Evolutionary conservation across 2,329 filamentous ascomycete genomes (phyloP), one percentile per base, ranked within the genome.

Genomic region (Boeremia exigua): DNA sequence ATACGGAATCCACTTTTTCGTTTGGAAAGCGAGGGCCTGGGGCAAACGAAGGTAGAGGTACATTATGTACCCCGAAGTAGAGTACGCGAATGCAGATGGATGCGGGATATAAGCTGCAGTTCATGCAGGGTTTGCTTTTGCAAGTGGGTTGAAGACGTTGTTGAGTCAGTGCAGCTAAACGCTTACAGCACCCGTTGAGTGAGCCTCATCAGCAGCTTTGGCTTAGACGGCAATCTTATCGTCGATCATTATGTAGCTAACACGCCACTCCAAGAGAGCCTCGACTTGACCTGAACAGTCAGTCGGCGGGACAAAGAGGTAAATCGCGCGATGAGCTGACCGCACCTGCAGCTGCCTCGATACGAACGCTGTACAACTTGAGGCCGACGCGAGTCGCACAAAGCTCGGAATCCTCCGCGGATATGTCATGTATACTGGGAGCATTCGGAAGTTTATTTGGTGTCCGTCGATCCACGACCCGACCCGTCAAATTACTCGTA

Each of bases 131-230:
- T 38, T 23, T 27, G 34, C 19, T 34, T n/a, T 11, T 17, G 48
- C 47, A 45, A 51, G 47, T 47, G 53, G 37, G 47, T 17, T 51
- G 11, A 0, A 25, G 19, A 46, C 36, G 53, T 37, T 51, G 53
- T 56, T 56, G 53, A 56, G 47, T 19, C 32, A 28, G 25, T 43
- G n/a, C 40, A 47, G 37, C 47, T 51, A 47, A 51, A 37, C 19
- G 53, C 48, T 27, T 37, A 17, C 37, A 38, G 32, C 37, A 12
- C 37, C 34, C 42, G 47, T 56, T 56, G 42, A 51, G 53, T 30
- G 46, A 56, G 52, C 46, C 39, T 56, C 47, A 47, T 43, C 36
- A 43, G 36, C 47, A 43, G 15, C 25, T 34, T 43, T 39, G 37
- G 42, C 37, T 56, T 39, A 51, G 32, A 48, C 36, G 17, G n/a